phyloP scores from a whole-genome alignment of 805 yeast genomes.

The Lipomyces starkeyi region DNA sequence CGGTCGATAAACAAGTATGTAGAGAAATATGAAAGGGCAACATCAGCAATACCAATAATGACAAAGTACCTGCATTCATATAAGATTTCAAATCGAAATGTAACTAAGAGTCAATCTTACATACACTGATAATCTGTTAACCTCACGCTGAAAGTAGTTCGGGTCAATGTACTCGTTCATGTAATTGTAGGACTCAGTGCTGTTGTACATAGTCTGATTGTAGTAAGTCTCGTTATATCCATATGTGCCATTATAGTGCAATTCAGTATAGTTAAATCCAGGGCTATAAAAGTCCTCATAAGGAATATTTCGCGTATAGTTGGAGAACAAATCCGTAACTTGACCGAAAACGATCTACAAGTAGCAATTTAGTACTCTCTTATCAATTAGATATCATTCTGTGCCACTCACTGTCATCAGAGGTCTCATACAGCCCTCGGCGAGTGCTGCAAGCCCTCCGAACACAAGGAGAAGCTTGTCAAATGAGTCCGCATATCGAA shows the following conservation, averaged over 20 bases:
- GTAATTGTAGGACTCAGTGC: constrained; percentile 13
- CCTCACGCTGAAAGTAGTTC: constrained; percentile 31
- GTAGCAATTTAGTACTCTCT: constrained; percentile 42
- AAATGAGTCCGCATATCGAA: constrained; percentile 45
- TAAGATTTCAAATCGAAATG: neutral
- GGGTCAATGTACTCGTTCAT: constrained; percentile 27
- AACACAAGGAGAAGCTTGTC: constrained; percentile 44
- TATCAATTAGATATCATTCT: neutral
- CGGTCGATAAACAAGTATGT: constrained; percentile 49
- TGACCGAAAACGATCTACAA: constrained; percentile 50
- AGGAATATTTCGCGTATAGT: constrained; percentile 38
- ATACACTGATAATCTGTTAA: constrained; percentile 35
- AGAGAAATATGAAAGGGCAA: constrained; percentile 42
- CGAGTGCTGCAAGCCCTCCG: constrained; percentile 46
- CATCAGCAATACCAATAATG: constrained; percentile 50
- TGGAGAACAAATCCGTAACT: constrained; percentile 47
- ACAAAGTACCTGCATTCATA: constrained; percentile 44
- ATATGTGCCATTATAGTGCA: constrained; percentile 24
- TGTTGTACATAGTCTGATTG: constrained; percentile 14
- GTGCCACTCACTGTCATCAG: constrained; percentile 36
- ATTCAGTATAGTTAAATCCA: constrained; percentile 46
- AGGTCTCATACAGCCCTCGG: constrained; percentile 51
- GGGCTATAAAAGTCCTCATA: constrained; percentile 44
- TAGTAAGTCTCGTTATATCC: constrained; percentile 20
- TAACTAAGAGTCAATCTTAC: constrained; percentile 18